phyloP scores from a whole-genome alignment of 306 rosid species.

The Betula pendula region DNA sequence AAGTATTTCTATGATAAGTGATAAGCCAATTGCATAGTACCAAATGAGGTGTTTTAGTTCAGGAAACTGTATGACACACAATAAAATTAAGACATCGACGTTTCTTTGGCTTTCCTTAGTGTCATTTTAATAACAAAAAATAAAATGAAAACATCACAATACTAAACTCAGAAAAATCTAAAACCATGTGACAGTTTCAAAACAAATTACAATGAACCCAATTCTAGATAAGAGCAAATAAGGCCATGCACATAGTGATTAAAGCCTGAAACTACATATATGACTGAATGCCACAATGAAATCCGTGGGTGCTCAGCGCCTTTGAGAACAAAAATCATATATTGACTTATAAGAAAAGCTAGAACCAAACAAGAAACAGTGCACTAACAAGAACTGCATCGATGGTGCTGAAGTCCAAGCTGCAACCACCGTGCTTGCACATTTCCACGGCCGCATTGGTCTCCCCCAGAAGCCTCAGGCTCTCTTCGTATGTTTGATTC shows the following conservation, averaged over 20 bases:
- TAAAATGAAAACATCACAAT: not conserved
- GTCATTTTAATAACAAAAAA: too few species aligned
- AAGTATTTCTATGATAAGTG: too few species aligned
- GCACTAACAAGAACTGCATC: slow-evolving; percentile 61
- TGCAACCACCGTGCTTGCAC: slow-evolving; percentile 71
- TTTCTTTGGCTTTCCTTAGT: too few species aligned
- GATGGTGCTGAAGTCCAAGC: slow-evolving; percentile 63
- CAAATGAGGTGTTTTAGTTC: too few species aligned
- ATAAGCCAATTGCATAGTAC: too few species aligned
- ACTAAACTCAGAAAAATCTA: not conserved
- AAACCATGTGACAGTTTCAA: not conserved
- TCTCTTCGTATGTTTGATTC: slow-evolving; percentile 64
- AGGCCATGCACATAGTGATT: not conserved
- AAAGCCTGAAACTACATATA: not conserved
- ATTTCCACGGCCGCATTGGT: slow-evolving; percentile 89
- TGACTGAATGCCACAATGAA: not conserved
- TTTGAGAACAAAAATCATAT: not conserved
- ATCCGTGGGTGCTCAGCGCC: not conserved
- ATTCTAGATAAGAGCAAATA: not conserved
- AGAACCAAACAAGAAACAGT: not conserved
- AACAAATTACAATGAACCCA: not conserved
- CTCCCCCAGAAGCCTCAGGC: slow-evolving; percentile 71
- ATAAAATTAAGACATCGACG: too few species aligned
- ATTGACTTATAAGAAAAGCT: not conserved
- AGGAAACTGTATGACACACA: too few species aligned